Base-by-base conservation (phyloP, 495 filamentous ascomycete species). In the Daldinia decipiens region DNA sequence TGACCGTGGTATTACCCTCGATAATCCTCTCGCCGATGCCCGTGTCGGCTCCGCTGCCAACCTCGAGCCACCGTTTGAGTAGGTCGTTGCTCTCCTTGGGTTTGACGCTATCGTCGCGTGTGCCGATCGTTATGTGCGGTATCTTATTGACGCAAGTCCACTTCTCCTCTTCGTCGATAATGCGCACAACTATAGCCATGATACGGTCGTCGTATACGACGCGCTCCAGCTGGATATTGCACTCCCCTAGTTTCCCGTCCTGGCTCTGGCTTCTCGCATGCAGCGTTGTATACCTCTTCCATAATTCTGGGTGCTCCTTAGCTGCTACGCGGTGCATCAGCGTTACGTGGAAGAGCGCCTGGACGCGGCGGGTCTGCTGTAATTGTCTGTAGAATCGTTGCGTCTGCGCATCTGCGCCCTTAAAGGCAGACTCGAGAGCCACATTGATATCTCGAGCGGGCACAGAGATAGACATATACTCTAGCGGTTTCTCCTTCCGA, bases 61-160 rank as follows among this genome's bases (percentile, higher is more conserved):
- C 52, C 64, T 85, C 77, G 40, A 86, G 67, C 93, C 93, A 98
- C 47, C 83, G 79, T 65, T 82, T 78, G 58, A 99, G 79, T 74
- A 99, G 75, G 65, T 92, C 90, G 73, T 98, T 98, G 73, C 94
- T 94, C 82, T 99, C 94, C 82, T 91, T 92, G 1, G 95, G 95
- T 80, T 97, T 97, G 68, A 99, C 87, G 6, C 81, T 72, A 60
- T 82, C 79, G 61, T 85, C 80, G 24, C 87, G 86, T 1, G 95
- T 99, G 2, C 95, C 95, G 17, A 98, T 84, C 1, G 95, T 98
- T 53, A 98, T 84, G 78, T 99, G 95, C 15, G 93, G 87, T n/a
- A 95, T 83, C 29, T 81, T 75, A 76, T 99, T 99, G 12, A 87
- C 84, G 53, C 88, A 95, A 40, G 89, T 81, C 83, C 92, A 93